Conservation (phyloP, 225 moss, liverwort and hornwort species). For the Physcomitrium patens region DNA sequence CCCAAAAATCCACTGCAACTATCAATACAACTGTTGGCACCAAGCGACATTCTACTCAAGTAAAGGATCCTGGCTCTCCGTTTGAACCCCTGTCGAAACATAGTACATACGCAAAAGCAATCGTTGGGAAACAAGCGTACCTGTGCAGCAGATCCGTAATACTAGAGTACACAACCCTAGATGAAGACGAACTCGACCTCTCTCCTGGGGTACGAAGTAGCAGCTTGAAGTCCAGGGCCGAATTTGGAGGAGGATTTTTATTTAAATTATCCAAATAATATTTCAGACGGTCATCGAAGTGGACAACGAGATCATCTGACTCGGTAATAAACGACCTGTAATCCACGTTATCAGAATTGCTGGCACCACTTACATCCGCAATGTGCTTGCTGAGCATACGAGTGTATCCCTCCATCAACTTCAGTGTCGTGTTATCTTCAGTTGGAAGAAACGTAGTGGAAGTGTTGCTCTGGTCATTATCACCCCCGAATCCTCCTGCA, state of each 20-base stretch:
- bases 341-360: constrained; percentile 33
- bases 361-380: constrained; percentile 33
- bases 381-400: constrained; percentile 47
- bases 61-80: too few species aligned
- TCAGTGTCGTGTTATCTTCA: constrained; percentile 21
- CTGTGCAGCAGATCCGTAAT: constrained; percentile 45
- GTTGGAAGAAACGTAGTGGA: constrained; percentile 1
- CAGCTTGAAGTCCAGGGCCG: constrained; percentile 38
- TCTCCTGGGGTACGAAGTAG: constrained; percentile 31
- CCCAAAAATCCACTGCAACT: too few species aligned
- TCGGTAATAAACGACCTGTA: constrained; percentile 43
- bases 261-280: constrained; percentile 17
- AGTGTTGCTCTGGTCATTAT: neutral
- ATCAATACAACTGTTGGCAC: too few species aligned
- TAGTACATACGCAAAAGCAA: neutral
- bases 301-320: constrained; percentile 28
- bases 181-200: constrained; percentile 23
- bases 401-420: constrained; percentile 38
- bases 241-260: neutral
- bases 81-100: constrained; percentile 4
- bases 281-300: constrained; percentile 20
- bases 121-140: constrained; percentile 23
- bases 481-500: neutral
- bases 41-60: too few species aligned
- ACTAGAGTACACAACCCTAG: constrained; percentile 16